phyloP scores from a whole-genome alignment of 192 early-diverging fungal genomes.

The Dissophora globulifera region DNA sequence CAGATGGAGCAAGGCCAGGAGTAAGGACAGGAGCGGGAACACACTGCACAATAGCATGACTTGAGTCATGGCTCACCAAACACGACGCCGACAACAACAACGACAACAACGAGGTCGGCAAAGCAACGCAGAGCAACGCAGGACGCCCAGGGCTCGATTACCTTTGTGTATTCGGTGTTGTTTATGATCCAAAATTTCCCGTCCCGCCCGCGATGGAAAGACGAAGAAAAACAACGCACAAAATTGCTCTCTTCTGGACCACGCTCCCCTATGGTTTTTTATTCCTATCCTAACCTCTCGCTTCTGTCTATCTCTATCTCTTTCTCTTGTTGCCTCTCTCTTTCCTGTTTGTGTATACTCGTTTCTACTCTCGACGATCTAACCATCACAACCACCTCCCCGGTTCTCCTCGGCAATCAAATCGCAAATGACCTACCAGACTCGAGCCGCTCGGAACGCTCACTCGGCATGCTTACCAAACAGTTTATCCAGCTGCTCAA shows the following conservation, averaged over 20 bases:
- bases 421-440: constrained; percentile 7
- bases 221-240: constrained; percentile 1
- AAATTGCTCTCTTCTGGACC: constrained; percentile 14
- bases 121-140: no score
- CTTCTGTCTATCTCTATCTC: constrained; percentile 2
- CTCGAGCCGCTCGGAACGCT: constrained; percentile 65
- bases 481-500: constrained; percentile 67
- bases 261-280: constrained; percentile 15
- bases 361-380: no score
- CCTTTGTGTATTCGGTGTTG: not conserved
- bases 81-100: no score
- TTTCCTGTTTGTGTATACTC: no score
- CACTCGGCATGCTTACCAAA: constrained; percentile 68
- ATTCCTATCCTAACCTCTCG: constrained; percentile 18
- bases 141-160: no score
- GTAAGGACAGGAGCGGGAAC: no score
- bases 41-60: no score
- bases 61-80: no score
- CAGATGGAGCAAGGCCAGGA: no score
- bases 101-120: no score
- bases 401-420: not conserved
- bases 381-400: no score
- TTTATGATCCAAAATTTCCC: constrained; percentile 23
- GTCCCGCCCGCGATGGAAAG: constrained; percentile 22
- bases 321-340: not conserved